phyloP scores from a whole-genome alignment of 2,329 filamentous ascomycete genomes.

The Phialemoniopsis sp. region DNA sequence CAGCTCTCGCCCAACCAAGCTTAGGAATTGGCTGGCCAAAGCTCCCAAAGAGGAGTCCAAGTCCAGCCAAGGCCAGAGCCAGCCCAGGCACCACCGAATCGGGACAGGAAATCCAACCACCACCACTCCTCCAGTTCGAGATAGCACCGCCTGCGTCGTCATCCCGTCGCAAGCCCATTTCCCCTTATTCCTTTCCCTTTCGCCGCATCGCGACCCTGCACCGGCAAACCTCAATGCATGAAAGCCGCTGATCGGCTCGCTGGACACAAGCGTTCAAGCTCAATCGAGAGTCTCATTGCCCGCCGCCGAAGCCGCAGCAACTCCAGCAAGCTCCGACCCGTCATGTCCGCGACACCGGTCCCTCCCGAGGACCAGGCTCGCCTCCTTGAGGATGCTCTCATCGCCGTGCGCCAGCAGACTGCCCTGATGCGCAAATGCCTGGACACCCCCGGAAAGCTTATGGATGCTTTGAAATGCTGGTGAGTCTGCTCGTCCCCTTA shows the following conservation, averaged over 20 bases:
- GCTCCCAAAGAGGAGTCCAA: no score
- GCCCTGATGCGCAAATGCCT: conserved; percentile 96
- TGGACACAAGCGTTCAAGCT: no score
- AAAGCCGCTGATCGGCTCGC: no score
- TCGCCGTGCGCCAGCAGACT: conserved; percentile 95
- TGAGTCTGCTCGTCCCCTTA: conserved; percentile 42
- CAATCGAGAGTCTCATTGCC: not conserved
- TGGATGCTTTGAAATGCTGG: conserved; percentile 99
- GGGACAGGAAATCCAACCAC: no score
- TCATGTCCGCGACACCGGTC: conserved; percentile 41
- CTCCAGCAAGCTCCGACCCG: conserved; percentile 1
- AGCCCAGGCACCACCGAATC: no score
- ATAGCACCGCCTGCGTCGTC: conserved; percentile 2
- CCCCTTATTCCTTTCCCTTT: no score
- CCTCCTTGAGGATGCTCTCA: conserved; percentile 93
- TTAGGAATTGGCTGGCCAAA: no score
- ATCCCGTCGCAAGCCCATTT: not conserved
- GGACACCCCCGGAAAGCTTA: conserved; percentile 95
- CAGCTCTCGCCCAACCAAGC: no score
- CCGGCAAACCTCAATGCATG: no score
- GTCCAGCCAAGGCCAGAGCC: no score
- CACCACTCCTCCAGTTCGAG: no score
- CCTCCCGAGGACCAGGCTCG: conserved; percentile 79
- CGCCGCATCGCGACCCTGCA: no score
- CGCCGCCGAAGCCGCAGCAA: conserved; percentile 2